A percentile compares a stretch with the other conserved stretches of the same genome.
Evolutionary conservation across 2,329 filamentous ascomycete genomes (phyloP).

Genomic region (Cercospora janseana): DNA sequence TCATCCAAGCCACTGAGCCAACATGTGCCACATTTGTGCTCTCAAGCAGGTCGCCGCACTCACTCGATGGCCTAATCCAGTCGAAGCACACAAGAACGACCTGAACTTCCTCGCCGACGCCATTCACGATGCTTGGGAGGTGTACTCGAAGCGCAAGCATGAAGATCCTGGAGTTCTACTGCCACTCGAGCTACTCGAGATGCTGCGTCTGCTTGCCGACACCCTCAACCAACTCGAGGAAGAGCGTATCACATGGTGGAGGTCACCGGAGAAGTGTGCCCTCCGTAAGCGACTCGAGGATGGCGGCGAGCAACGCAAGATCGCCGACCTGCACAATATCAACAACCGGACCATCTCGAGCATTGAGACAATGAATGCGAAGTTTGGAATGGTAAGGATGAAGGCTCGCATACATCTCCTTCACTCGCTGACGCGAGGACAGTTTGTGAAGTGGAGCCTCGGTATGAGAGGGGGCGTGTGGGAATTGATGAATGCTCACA

Average conservation of each 20-base stretch:
- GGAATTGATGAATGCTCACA: conserved; percentile 16
- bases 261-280: conserved; percentile 21
- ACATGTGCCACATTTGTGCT: conserved; percentile 28
- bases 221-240: conserved; percentile 21
- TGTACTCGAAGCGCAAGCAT: conserved; percentile 9
- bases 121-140: conserved; percentile 21
- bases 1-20: too few relatives aligned
- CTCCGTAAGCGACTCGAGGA: conserved; percentile 21
- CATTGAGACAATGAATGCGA: conserved; percentile 23
- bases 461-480: conserved; percentile 25
- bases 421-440: not conserved
- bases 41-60: conserved; percentile 21
- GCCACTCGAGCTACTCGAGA: conserved; percentile 17
- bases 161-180: not conserved
- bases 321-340: conserved; percentile 28
- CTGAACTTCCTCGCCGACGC: conserved; percentile 22
- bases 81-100: conserved; percentile 19
- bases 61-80: conserved; percentile 23
- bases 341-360: conserved; percentile 21
- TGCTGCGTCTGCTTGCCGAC: conserved; percentile 19
- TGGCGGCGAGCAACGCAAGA: conserved; percentile 21
- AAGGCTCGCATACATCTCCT: not conserved
- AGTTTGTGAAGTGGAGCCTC: conserved; percentile 26
- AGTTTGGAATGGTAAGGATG: conserved; percentile 12
- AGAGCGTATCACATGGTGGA: conserved; percentile 26